A percentile compares a stretch with the other conserved stretches of the same genome.
phyloP scores from a whole-genome alignment of 345 rosid species.

The Geranium brycei region DNA sequence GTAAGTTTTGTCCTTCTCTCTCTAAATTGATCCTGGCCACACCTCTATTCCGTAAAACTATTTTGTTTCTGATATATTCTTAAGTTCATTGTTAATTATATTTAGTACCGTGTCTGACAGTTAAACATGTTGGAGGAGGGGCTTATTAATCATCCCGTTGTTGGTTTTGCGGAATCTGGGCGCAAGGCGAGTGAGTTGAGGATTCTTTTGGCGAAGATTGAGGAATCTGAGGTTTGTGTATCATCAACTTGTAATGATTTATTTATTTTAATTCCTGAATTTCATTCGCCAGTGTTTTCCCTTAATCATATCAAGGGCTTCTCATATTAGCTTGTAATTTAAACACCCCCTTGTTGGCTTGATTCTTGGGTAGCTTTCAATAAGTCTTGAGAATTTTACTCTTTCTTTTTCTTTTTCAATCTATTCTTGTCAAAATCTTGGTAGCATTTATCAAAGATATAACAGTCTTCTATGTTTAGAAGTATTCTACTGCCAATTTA shows the following conservation, averaged over 20 bases:
- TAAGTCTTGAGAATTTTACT: neutral
- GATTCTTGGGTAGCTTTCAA: neutral
- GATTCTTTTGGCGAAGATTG: conserved; percentile 77
- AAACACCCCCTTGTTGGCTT: neutral
- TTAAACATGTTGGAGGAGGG: conserved; percentile 92
- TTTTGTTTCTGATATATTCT: neutral
- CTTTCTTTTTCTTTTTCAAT: neutral
- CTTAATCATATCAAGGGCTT: neutral
- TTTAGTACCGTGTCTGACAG: conserved; percentile 30
- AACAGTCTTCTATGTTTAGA: neutral
- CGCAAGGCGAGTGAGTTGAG: conserved; percentile 63
- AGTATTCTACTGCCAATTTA: neutral
- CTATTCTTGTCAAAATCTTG: neutral
- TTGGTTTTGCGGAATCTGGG: conserved; percentile 92
- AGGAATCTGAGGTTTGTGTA: conserved; percentile 80
- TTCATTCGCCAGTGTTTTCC: neutral
- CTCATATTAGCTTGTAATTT: neutral
- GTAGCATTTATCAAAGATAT: neutral
- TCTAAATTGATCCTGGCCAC: neutral
- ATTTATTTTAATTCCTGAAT: neutral
- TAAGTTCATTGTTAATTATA: conserved; percentile 8
- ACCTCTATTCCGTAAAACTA: neutral
- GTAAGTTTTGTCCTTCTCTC: conserved; percentile 28
- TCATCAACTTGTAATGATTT: neutral
- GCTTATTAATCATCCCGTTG: conserved; percentile 74